A percentile compares a stretch with the other conserved stretches of the same genome.
Evolutionary conservation across 495 filamentous ascomycete species (phyloP).

Genomic region (Aspergillus hancockii): DNA sequence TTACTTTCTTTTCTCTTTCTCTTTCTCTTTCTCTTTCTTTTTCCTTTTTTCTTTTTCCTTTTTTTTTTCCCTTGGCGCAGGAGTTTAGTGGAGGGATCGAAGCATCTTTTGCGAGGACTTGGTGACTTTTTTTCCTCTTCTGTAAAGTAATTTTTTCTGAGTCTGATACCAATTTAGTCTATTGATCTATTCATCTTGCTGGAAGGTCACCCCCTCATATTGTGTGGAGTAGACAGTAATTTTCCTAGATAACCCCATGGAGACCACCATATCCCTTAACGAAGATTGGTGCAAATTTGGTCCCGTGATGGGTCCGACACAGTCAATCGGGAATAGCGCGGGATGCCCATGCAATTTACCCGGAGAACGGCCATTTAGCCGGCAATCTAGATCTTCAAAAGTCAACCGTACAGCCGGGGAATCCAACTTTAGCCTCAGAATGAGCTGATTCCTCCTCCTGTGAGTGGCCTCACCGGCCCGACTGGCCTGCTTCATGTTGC

Average conservation of each 20-base stretch:
- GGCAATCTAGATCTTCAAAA: not conserved
- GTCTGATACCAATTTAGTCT: no score
- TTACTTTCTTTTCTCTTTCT: not conserved
- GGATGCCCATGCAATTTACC: not conserved
- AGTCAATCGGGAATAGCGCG: not conserved
- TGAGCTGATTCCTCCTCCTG: not conserved
- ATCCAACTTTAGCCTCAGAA: not conserved
- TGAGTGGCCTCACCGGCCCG: not conserved
- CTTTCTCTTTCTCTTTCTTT: constrained; percentile 3
- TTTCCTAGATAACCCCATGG: no score
- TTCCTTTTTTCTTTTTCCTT: constrained; percentile 2
- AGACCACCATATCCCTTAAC: not conserved
- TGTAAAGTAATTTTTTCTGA: no score
- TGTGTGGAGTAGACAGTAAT: no score
- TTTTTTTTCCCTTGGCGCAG: not conserved
- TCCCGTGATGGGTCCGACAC: not conserved
- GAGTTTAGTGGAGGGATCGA: no score
- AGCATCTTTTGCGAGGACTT: no score
- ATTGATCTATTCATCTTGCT: no score
- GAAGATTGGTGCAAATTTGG: not conserved
- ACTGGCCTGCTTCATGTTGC: not conserved
- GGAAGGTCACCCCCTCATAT: no score
- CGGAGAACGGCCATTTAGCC: not conserved
- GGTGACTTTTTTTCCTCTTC: no score
- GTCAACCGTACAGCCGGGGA: not conserved